Base-by-base conservation (phyloP, 352 stramenopile species). In the Phytophthora fragariae region DNA sequence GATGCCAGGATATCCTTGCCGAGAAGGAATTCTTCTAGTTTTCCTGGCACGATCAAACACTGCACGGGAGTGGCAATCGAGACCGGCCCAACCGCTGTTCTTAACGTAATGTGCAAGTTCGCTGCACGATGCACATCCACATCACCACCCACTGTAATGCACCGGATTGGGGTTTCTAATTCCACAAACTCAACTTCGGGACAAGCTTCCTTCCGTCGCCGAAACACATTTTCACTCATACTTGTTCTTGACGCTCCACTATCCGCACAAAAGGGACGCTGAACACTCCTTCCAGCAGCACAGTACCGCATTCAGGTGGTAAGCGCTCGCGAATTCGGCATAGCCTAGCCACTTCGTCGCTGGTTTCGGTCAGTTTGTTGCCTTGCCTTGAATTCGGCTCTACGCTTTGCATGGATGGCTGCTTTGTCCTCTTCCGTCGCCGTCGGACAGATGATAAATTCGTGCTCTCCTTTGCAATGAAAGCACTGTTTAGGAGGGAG, bases 361-460 rank as follows among this genome's bases (percentile, higher is more conserved):
- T 53, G 56, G 11, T 31, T 7, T 8, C 27, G 19, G 19, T 21
- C 52, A 19, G 49, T 14, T 59, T 67, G 49, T 7, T 14, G 21
- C 4, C 62, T 3, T 14, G 61, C 8, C 5, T 67, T 59, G 50
- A 21, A 67, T n/a, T 67, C 61, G 27, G 49, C 61, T 11, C 33
- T 24, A 1, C 39, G 54, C 24, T 56, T 68, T 47, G 9, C 62
- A 27, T 56, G 17, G 15, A 71, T 71, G 9, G 56, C 64, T 10
- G 35, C 49, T 65, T 71, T 71, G 10, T 65, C 64, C 1, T 31
- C 31, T 37, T 71, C 62, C 3, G 33, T 53, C 59, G 57, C 50
- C 2, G 65, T 72, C 17, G 65, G 65, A 24, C 65, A 66, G 6
- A 3, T 6, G 31, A 52, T 72, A 11, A 66, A 14, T 24, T 72